Percentiles rank a stretch among this genome's conserved stretches.
Conservation (phyloP, 306 rosid genomes). For the Comarum palustre region DNA sequence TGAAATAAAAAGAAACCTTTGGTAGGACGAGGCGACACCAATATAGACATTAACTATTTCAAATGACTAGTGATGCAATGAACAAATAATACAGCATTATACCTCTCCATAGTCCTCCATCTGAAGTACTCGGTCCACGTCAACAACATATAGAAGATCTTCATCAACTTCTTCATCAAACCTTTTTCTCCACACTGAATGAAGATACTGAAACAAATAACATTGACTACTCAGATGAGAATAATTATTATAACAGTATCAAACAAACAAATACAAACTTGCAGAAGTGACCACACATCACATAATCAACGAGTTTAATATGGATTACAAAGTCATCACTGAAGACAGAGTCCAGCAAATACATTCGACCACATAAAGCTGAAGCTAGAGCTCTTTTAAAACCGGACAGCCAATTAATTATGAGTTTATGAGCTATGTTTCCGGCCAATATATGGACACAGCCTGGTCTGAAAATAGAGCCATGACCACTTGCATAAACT, state of each 20-base stretch:
- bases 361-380: background rate
- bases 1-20: background rate
- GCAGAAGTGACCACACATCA: background rate
- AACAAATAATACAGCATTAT: slow-evolving; percentile 2
- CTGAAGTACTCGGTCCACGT: slow-evolving; percentile 70
- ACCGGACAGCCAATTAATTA: background rate
- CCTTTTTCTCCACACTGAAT: slow-evolving; percentile 67
- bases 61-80: background rate
- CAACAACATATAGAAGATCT: slow-evolving; percentile 55
- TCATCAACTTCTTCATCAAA: slow-evolving; percentile 77
- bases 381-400: background rate
- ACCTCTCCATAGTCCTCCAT: slow-evolving; percentile 89
- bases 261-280: background rate
- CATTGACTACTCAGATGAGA: slow-evolving; percentile 15
- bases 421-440: background rate
- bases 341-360: slow-evolving; percentile 1
- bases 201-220: slow-evolving; percentile 46
- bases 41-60: background rate
- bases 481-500: background rate
- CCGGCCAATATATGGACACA: background rate
- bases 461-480: background rate
- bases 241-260: background rate
- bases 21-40: background rate
- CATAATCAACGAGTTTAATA: background rate
- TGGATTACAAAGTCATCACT: background rate